Conservation (phyloP, 805 yeast genomes). For the Metschnikowia noctiluminum region DNA sequence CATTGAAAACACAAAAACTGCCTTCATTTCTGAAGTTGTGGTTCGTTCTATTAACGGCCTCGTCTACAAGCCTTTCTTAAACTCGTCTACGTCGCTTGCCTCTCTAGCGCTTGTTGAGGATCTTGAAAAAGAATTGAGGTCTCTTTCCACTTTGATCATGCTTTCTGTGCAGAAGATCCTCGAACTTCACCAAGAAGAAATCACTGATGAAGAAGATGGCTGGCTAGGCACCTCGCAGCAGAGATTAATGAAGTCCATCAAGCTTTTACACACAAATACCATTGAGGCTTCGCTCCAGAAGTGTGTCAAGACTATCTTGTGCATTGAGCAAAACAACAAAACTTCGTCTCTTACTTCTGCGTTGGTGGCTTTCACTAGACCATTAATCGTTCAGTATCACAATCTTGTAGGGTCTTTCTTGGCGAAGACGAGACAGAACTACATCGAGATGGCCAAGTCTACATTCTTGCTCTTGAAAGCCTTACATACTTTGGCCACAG, state of each 20-base stretch:
- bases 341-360: constrained; percentile 44
- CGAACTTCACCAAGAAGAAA: constrained; percentile 30
- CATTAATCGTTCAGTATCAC: constrained; percentile 60
- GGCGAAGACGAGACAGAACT: constrained; percentile 44
- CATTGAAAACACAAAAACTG: constrained; percentile 21
- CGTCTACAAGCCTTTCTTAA: constrained; percentile 17
- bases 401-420: constrained; percentile 45
- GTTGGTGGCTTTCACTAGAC: constrained; percentile 53
- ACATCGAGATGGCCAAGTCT: constrained; percentile 55
- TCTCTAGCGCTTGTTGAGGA: constrained; percentile 24
- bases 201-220: constrained; percentile 50
- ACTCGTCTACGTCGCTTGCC: constrained; percentile 24
- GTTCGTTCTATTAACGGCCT: constrained; percentile 42
- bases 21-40: constrained; percentile 50
- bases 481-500: constrained; percentile 59
- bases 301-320: constrained; percentile 33
- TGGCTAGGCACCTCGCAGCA: constrained; percentile 61
- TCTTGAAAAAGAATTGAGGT: constrained; percentile 47
- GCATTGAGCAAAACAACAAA: constrained; percentile 34
- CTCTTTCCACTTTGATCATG: constrained; percentile 55
- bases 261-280: constrained; percentile 37
- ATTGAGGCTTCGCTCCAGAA: constrained; percentile 34
- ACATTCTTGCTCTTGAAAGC: constrained; percentile 55
- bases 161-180: constrained; percentile 63
- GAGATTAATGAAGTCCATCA: constrained; percentile 39